Evolutionary conservation across 768 basidiomycete genomes (phyloP).

Genomic region (Royoungia palumana): DNA sequence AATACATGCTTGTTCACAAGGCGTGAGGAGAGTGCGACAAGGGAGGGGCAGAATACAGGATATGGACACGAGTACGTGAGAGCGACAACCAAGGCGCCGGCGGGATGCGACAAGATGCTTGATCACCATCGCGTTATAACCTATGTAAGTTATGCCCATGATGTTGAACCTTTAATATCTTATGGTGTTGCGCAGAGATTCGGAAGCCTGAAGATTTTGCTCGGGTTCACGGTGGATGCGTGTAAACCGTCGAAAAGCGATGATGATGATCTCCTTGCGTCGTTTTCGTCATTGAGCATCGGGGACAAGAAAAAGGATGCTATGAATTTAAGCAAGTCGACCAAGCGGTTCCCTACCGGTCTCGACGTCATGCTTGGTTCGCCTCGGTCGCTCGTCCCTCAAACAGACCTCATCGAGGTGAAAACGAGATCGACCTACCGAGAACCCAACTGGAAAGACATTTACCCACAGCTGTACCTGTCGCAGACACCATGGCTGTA

Average conservation of each 20-base stretch:
- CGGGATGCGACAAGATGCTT: slow-evolving; percentile 47
- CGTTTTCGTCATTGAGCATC: slow-evolving; percentile 26
- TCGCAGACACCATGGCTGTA: slow-evolving; percentile 64
- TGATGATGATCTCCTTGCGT: slow-evolving; percentile 27
- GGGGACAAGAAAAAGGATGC: neutral
- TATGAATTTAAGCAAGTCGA: neutral
- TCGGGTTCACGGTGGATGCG: slow-evolving; percentile 57
- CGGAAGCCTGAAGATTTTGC: slow-evolving; percentile 53
- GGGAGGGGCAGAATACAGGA: slow-evolving; percentile 30
- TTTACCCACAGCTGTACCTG: slow-evolving; percentile 64
- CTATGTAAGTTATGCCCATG: slow-evolving; percentile 45
- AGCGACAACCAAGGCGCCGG: slow-evolving; percentile 45
- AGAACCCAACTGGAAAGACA: slow-evolving; percentile 53
- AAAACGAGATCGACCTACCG: slow-evolving; percentile 27
- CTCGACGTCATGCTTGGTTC: slow-evolving; percentile 23
- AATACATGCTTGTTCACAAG: slow-evolving; percentile 59
- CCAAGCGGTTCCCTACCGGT: slow-evolving; percentile 1
- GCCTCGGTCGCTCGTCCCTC: slow-evolving; percentile 32
- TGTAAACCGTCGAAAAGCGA: slow-evolving; percentile 14
- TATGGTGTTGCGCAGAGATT: slow-evolving; percentile 42
- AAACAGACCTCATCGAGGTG: slow-evolving; percentile 35
- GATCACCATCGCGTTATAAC: slow-evolving; percentile 62
- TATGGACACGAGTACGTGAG: slow-evolving; percentile 65
- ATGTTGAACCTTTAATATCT: neutral
- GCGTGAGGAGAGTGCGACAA: slow-evolving; percentile 38